These are phyloP conservation scores for Mangifera indica DNA, from an alignment of 345 rosid species.

Conservation along the genomic window DNA sequence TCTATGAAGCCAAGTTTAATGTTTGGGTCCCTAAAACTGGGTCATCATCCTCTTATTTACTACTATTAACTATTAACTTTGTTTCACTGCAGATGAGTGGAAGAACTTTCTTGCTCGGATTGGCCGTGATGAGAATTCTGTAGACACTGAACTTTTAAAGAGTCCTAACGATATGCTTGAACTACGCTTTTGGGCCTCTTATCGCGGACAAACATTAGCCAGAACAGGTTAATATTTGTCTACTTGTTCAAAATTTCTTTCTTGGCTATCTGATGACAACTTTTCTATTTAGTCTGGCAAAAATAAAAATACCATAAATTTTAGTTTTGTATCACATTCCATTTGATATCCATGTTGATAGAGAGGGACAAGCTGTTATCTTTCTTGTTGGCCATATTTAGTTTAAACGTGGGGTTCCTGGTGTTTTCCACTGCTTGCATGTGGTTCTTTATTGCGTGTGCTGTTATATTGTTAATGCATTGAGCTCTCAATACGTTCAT, in stretches of 20 bases:
- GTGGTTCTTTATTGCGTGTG: too few species aligned
- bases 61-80: conserved; percentile 11
- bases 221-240: conserved; percentile 62
- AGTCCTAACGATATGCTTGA: conserved; percentile 76
- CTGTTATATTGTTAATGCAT: too few species aligned
- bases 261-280: neutral
- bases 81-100: conserved; percentile 81
- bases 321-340: too few species aligned
- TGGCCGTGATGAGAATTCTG: conserved; percentile 93
- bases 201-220: conserved; percentile 95
- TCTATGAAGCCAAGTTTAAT: neutral
- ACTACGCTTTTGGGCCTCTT: conserved; percentile 99
- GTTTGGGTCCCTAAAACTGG: neutral
- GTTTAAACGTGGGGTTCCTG: too few species aligned
- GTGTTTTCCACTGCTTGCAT: too few species aligned
- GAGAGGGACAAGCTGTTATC: too few species aligned
- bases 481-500: too few species aligned
- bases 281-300: neutral
- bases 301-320: too few species aligned
- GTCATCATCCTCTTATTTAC: conserved; percentile 13
- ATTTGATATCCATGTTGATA: too few species aligned
- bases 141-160: conserved; percentile 67
- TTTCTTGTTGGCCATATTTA: too few species aligned
- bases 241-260: neutral
- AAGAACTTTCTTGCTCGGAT: conserved; percentile 93